phyloP scores from a whole-genome alignment of 2,329 filamentous ascomycete genomes.

The Trichoderma sp. region DNA sequence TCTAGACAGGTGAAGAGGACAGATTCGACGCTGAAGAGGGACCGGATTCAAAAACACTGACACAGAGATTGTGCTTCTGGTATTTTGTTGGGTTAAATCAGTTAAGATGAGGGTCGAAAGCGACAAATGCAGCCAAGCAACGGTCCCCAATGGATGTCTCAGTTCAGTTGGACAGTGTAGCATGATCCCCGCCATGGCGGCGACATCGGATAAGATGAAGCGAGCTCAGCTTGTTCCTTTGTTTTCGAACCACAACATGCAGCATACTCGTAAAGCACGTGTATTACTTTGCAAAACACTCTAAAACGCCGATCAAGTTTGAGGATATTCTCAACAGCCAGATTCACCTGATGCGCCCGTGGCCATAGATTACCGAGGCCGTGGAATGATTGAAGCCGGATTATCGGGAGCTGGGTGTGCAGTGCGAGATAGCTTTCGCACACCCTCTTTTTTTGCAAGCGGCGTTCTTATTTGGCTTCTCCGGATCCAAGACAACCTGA shows the following conservation, averaged over 20 bases:
- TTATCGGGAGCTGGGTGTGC: not conserved
- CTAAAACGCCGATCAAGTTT: not conserved
- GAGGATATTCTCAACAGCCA: not conserved
- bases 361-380: not conserved
- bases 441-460: not conserved
- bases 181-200: not conserved
- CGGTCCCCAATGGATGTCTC: not conserved
- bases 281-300: not conserved
- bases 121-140: not conserved
- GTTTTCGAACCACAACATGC: not conserved
- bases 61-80: not conserved
- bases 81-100: not conserved
- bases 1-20: not conserved
- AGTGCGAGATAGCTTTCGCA: not conserved
- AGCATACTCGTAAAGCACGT: not conserved
- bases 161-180: not conserved
- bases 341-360: not conserved
- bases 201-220: conserved; percentile 3
- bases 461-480: not conserved
- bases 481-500: not conserved
- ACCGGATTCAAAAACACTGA: not conserved
- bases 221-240: not conserved
- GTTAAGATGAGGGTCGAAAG: not conserved
- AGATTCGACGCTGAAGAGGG: not conserved
- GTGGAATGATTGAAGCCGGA: not conserved